Percentiles rank a stretch among this genome's conserved stretches.
Evolutionary conservation across 2,329 filamentous ascomycete genomes (phyloP).

Genomic region (Lomentospora prolificans): DNA sequence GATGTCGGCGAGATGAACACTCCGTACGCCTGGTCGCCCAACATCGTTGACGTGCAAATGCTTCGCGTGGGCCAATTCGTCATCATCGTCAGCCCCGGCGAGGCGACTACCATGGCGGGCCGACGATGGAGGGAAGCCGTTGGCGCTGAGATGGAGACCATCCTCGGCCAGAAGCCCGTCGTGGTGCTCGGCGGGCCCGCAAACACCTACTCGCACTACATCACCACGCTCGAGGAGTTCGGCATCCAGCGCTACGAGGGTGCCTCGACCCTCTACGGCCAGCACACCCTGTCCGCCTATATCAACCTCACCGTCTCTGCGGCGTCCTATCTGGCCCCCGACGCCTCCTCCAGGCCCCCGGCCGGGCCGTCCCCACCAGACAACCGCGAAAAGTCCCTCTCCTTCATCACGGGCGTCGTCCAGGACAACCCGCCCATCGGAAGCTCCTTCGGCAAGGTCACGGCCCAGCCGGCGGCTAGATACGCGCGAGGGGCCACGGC

Average conservation of each 20-base stretch:
- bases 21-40: slow-evolving; percentile 80
- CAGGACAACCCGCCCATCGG: slow-evolving; percentile 58
- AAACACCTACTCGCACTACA: slow-evolving; percentile 64
- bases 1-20: slow-evolving; percentile 68
- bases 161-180: slow-evolving; percentile 44
- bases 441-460: slow-evolving; percentile 59
- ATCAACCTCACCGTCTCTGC: slow-evolving; percentile 67
- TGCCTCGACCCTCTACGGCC: slow-evolving; percentile 78
- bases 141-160: slow-evolving; percentile 33
- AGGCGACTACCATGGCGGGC: slow-evolving; percentile 86
- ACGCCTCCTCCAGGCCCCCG: slow-evolving; percentile 26
- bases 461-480: slow-evolving; percentile 35
- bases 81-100: slow-evolving; percentile 76
- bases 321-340: slow-evolving; percentile 53
- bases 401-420: slow-evolving; percentile 70
- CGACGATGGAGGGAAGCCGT: slow-evolving; percentile 74
- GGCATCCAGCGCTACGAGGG: slow-evolving; percentile 80
- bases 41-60: slow-evolving; percentile 79
- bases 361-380: slow-evolving; percentile 59
- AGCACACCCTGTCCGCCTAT: slow-evolving; percentile 74
- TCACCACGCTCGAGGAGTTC: slow-evolving; percentile 17
- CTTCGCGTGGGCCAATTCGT: slow-evolving; percentile 75
- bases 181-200: slow-evolving; percentile 80
- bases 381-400: slow-evolving; percentile 64
- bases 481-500: slow-evolving; percentile 51